Base-by-base conservation (phyloP, 2,329 filamentous ascomycete species). In the Paecilomyces sp. region DNA sequence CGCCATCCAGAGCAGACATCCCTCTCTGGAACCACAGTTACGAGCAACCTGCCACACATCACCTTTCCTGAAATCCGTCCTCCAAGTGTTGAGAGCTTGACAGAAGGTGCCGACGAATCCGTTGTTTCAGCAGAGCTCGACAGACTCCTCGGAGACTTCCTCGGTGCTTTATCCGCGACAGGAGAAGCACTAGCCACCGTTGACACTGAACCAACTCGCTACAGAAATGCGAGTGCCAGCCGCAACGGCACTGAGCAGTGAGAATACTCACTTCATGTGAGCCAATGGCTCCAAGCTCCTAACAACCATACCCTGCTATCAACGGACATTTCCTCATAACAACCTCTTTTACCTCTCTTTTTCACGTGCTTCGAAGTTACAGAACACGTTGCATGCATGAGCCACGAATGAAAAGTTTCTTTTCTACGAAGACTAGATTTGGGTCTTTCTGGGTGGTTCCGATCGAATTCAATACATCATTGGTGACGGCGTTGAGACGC, bases 101-200 rank as follows among this genome's bases (percentile, higher is more conserved):
- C 69, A 58, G 72, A 73, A 28, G 72, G 70, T 5, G 74, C 73
- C 3, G 70, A 72, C 28, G 74, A 76, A 52, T 64, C 68, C 2
- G 66, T 69, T 8, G 67, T 79, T 13, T 66, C 70, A 5, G 68
- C 66, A 3, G 77, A 80, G 62, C 63, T 80, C 58, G 73, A 76
- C 61, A 66, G 77, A 25, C 61, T 80, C 55, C 64, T 80, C 7
- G 72, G 68, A 33, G 72, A 74, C 55, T 74, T 79, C 59, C 62
- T 76, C 47, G 70, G 69, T 59, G 74, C 74, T 8, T 65, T 79
- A 22, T 68, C 68, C 4, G 72, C 71, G 1, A 76, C 75, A 9
- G 70, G 71, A 3, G 70, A 76, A 59, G 72, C 74, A 12, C 61
- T 68, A 28, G 25, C 28, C 31, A 11, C 36, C 1, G 25, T 53